These are phyloP conservation scores for Monsonia emarginata DNA, from an alignment of 441 rosid genomes.

Conservation along the genomic window DNA sequence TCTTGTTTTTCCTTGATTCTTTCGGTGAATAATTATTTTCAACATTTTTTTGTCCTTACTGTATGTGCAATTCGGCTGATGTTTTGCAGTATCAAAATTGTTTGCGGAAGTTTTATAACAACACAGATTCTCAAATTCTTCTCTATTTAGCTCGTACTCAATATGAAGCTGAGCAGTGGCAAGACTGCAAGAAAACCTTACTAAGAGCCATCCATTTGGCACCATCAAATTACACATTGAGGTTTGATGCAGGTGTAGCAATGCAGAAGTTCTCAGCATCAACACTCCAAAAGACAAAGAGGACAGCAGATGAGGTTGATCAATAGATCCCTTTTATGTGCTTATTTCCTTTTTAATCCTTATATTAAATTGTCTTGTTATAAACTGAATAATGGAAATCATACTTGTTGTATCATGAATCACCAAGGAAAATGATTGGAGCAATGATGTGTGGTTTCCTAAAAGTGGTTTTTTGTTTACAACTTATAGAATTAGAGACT, in stretches of 20 bases:
- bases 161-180: conserved; percentile 99
- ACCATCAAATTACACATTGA: conserved; percentile 86
- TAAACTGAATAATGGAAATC: background rate
- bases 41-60: conserved; percentile 3
- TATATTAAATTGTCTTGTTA: conserved; percentile 6
- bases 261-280: conserved; percentile 98
- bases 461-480: background rate
- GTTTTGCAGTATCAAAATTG: conserved; percentile 91
- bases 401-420: background rate
- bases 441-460: background rate
- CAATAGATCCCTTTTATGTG: conserved; percentile 1
- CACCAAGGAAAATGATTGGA: background rate
- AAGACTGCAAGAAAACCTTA: conserved; percentile 95
- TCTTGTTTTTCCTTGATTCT: conserved; percentile 8
- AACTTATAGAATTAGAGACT: background rate
- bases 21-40: background rate
- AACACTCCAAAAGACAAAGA: conserved; percentile 82
- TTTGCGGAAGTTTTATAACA: conserved; percentile 78
- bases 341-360: conserved; percentile 8
- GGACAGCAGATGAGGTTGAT: conserved; percentile 89
- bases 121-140: conserved; percentile 88
- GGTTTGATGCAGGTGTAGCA: conserved; percentile 97
- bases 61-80: conserved; percentile 10
- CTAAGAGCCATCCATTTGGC: conserved; percentile 90
- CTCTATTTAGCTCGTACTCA: conserved; percentile 92